A percentile compares a stretch with the other conserved stretches of the same genome.
Conservation (phyloP, 192 early-diverging fungal species). For the Phycomyces nitens region DNA sequence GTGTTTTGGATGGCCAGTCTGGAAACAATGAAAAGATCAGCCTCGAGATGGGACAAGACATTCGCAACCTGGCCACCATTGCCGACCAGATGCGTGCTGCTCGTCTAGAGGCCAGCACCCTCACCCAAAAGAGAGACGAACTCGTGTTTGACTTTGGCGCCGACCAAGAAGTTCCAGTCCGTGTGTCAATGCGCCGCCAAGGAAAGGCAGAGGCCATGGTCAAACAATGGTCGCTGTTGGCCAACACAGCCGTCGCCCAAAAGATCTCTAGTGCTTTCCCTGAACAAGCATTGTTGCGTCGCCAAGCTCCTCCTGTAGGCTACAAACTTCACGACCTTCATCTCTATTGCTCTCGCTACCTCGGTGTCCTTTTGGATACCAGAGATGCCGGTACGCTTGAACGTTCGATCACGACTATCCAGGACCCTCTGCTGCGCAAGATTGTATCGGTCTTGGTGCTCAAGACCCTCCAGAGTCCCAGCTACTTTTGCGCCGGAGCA, state of each 20-base stretch:
- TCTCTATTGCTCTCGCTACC: constrained; percentile 61
- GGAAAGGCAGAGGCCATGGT: constrained; percentile 45
- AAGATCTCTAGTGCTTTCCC: constrained; percentile 88
- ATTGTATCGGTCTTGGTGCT: constrained; percentile 78
- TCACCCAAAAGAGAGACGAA: constrained; percentile 10
- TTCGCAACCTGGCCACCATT: constrained; percentile 59
- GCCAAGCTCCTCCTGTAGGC: constrained; percentile 66
- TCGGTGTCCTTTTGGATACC: constrained; percentile 73
- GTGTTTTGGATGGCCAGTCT: constrained; percentile 10
- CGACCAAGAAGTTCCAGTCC: not conserved
- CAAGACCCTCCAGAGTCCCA: constrained; percentile 94
- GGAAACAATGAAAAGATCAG: not conserved
- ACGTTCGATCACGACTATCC: constrained; percentile 52
- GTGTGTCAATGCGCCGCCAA: constrained; percentile 2
- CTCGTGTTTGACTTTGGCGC: constrained; percentile 11
- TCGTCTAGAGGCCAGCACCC: not conserved
- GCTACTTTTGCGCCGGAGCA: constrained; percentile 94
- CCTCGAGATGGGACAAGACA: constrained; percentile 55
- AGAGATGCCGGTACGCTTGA: constrained; percentile 52
- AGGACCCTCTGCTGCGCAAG: constrained; percentile 60
- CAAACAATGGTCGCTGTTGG: constrained; percentile 95
- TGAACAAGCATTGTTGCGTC: constrained; percentile 88
- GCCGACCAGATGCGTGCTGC: not conserved
- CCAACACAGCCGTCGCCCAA: constrained; percentile 91
- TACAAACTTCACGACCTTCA: constrained; percentile 35